Base-by-base conservation (phyloP, 148 eudicot genomes). In the Cornus florida region DNA sequence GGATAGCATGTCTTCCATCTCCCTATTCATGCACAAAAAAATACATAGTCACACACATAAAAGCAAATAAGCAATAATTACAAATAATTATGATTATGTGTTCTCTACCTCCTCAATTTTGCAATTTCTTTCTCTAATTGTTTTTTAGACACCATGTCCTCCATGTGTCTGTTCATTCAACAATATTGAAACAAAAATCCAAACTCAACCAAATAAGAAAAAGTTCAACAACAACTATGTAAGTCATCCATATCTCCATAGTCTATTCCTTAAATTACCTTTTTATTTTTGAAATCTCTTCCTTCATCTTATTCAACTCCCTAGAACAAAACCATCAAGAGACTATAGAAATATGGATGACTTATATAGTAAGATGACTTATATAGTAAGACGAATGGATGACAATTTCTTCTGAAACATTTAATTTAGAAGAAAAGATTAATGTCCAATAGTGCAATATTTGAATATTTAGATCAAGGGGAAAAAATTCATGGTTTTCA, bases 81-180 rank as follows among this genome's bases (percentile, higher is more conserved):
- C 19, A 57, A 1, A 3, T 57, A 3, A 5, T 17, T 12, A 57
- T 17, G 13, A 14, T 5, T 57, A 33, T 74, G 73, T 62, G 48
- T 57, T 16, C 46, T 69, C 74, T 81, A 89, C 91, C 85, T 85
- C 82, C 74, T 83, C 17, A 86, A 41, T 77, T 79, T 85, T 31
- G 78, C 77, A 71, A 83, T 10, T 74, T 85, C 88, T 56, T 78
- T 79, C 74, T 74, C 80, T 53, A 78, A 35, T 46, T 71, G 80
- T 75, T 82, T 83, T 78, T 50, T 81, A 1, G 86, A 65, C 31
- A 84, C 56, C 83, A 77, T 73, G 64, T 78, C 75, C 53, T 83
- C 77, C 80, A 82, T 43, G 64, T 35, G 67, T 39, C 89, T 83
- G 77, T 57, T 74, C 28, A 39, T 33, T 33, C 35, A 33, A 33